A percentile compares a stretch with the other conserved stretches of the same genome.
These are phyloP conservation scores for Middelhovenomyces tepae DNA, from an alignment of 805 yeast species.

Conservation along the genomic window DNA sequence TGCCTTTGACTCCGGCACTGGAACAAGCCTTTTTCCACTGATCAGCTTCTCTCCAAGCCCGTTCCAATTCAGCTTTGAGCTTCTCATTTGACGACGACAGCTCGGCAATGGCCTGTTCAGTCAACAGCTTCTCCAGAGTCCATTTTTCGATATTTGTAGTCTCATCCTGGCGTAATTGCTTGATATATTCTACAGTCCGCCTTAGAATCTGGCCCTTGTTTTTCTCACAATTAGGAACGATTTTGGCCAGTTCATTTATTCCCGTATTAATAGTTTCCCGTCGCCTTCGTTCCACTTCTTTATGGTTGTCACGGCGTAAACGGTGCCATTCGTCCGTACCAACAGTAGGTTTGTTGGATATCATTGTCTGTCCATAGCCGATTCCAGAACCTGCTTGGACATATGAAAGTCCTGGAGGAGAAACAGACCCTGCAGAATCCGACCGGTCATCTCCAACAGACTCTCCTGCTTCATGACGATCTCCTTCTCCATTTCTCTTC, in stretches of 20 bases:
- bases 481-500: no score
- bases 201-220: conserved; percentile 86
- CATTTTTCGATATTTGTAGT: conserved; percentile 85
- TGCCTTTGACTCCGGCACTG: conserved; percentile 19
- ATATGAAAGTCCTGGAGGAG: no score
- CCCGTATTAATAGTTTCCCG: conserved; percentile 83
- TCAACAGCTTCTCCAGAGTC: conserved; percentile 85
- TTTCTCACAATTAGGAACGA: conserved; percentile 75
- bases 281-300: conserved; percentile 90
- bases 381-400: no score
- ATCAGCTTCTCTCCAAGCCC: conserved; percentile 88
- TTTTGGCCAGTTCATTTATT: conserved; percentile 66
- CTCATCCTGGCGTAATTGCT: conserved; percentile 83
- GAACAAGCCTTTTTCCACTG: conserved; percentile 53
- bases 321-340: conserved; percentile 82
- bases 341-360: conserved; percentile 43
- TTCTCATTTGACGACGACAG: conserved; percentile 78
- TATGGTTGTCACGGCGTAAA: conserved; percentile 81
- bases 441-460: no score
- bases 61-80: conserved; percentile 77
- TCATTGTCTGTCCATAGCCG: no score
- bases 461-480: no score
- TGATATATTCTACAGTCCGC: conserved; percentile 84
- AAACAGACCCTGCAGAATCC: no score
- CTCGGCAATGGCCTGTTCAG: conserved; percentile 87